phyloP scores from a whole-genome alignment of 371 early-diverging fungal genomes.

The Mucor mucedo region DNA sequence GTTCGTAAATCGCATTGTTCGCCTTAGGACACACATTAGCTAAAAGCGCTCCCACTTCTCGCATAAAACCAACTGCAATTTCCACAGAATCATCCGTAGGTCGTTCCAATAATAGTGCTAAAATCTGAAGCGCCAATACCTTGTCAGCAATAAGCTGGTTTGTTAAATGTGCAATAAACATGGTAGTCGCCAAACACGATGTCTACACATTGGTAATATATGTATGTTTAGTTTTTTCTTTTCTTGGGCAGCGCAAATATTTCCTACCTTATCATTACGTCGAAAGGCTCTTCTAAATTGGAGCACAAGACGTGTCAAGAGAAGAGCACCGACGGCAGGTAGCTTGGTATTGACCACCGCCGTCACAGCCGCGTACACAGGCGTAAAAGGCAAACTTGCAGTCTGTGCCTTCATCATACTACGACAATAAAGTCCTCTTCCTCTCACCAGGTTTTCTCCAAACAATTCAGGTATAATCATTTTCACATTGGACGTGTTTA shows the following conservation, averaged over 20 bases:
- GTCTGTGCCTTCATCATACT: constrained; percentile 94
- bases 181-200: constrained; percentile 80
- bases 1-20: constrained; percentile 90
- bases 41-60: constrained; percentile 88
- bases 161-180: constrained; percentile 92
- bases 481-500: constrained; percentile 91
- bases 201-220: constrained; percentile 30
- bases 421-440: constrained; percentile 88
- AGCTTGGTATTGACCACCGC: constrained; percentile 94
- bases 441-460: constrained; percentile 91
- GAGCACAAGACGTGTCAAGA: constrained; percentile 83
- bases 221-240: too few relatives aligned
- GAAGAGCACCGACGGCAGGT: constrained; percentile 88
- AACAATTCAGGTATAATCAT: constrained; percentile 91
- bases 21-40: constrained; percentile 81
- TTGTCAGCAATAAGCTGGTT: constrained; percentile 93
- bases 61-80: constrained; percentile 96
- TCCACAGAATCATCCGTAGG: constrained; percentile 98
- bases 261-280: constrained; percentile 85
- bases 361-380: constrained; percentile 89
- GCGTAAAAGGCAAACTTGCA: constrained; percentile 88
- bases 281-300: constrained; percentile 93
- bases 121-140: constrained; percentile 86
- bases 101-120: constrained; percentile 85
- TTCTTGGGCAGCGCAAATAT: too few relatives aligned